Base-by-base conservation (phyloP, 176 grass and related monocot genomes). In the Dactylis glomerata region DNA sequence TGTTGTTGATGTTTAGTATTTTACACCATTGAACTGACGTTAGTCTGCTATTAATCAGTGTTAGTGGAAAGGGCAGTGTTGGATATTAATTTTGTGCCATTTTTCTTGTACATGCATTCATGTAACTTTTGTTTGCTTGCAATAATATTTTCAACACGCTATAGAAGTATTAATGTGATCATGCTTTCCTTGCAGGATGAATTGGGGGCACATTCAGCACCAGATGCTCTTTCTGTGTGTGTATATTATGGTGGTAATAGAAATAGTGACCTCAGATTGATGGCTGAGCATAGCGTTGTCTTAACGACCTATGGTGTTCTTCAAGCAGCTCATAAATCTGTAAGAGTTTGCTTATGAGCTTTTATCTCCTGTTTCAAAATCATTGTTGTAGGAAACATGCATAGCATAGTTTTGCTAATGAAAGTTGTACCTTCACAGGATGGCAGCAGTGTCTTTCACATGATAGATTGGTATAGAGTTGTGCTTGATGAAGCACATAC, bases 401-500 rank as follows among this genome's bases (percentile, higher is more conserved):
- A 16, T 32, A 41, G 81, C 8, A 63, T 10, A 27, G 56, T 50
- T 81, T 81, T 22, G 62, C 51, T 87, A 44, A 68, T 56, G 17
- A 75, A 86, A 63, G 20, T 51, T 17, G 10, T 65, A 61, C 42
- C 20, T 75, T 85, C 66, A 52, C 85, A 97, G 95, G 84, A 84
- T 81, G 14, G 28, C 31, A 82, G 81, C 70, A 97, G 88, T 77
- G 85, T 94, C 47, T 97, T 97, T 82, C 90, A 97, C 58, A 90
- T 56, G 63, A 65, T 93, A 57, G 78, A 93, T 82, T 95, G 95
- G 95, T 74, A 93, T 81, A 93, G 95, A 91, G 68, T 97, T 46
- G 92, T 97, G 36, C 83, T 97, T 72, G 92, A 97, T 90, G 95
- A 97, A 87, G 95, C 92, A 8, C 95, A 97, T 67, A 94, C 63